Conservation (phyloP, 331 rosid species). For the Rhamnella rubrinervis region DNA sequence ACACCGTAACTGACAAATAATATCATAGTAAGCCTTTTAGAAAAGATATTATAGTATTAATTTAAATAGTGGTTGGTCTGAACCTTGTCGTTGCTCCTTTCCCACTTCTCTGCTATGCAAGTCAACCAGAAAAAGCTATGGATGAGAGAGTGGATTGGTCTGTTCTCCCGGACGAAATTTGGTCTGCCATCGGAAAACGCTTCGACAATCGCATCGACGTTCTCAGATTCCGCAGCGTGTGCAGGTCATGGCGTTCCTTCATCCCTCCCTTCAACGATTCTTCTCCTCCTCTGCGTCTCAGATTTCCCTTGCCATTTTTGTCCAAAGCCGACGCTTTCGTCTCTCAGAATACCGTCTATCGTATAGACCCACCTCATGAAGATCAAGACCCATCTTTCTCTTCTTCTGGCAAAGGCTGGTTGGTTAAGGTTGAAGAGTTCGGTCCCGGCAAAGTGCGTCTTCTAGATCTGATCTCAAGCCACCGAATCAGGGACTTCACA, state of each 20-base stretch:
- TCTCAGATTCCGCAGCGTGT: conserved; percentile 63
- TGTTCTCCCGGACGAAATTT: conserved; percentile 53
- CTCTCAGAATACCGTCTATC: conserved; percentile 26
- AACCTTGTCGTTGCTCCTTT: too few species aligned
- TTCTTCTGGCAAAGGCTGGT: conserved; percentile 18
- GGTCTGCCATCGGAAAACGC: conserved; percentile 36
- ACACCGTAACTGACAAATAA: too few species aligned
- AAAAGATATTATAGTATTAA: too few species aligned
- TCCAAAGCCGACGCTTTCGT: conserved; percentile 3
- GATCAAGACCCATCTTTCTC: neutral
- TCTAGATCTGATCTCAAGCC: conserved; percentile 31
- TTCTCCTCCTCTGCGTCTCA: conserved; percentile 21
- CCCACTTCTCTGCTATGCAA: too few species aligned
- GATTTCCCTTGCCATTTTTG: neutral
- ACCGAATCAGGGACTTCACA: neutral
- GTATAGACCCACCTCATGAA: conserved; percentile 12
- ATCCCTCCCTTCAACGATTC: conserved; percentile 15
- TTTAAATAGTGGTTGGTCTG: too few species aligned
- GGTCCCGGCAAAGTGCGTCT: conserved; percentile 23
- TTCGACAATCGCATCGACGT: conserved; percentile 42
- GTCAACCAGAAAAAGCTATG: conserved; percentile 1
- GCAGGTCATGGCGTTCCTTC: conserved; percentile 43
- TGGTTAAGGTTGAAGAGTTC: conserved; percentile 32
- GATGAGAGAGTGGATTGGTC: conserved; percentile 38
- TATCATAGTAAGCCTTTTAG: too few species aligned